Percentiles rank a stretch among this genome's conserved stretches.
Conservation (phyloP, 78 protist species). For the Chrysochromulina tobinii region DNA sequence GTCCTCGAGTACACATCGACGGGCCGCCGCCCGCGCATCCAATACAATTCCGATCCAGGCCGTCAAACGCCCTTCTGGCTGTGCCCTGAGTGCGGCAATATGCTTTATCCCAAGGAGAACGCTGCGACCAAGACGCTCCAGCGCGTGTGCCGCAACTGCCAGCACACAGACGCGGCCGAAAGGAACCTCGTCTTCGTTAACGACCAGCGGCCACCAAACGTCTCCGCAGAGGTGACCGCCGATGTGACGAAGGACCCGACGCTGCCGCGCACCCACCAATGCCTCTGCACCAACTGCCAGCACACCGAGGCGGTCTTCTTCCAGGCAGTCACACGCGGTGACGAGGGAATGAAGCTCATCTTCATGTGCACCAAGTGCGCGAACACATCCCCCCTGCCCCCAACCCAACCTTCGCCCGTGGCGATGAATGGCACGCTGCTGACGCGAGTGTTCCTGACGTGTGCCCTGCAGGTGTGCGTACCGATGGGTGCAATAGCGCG, state of each 20-base stretch:
- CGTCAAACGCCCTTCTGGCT: constrained; percentile 11
- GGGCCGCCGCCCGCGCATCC: too few relatives aligned
- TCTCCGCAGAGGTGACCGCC: neutral
- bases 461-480: too few relatives aligned
- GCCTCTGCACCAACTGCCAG: neutral
- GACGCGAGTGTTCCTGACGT: too few relatives aligned
- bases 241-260: neutral
- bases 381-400: too few relatives aligned
- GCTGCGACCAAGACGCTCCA: neutral
- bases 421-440: too few relatives aligned
- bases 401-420: too few relatives aligned
- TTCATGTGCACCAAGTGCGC: neutral
- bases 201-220: neutral
- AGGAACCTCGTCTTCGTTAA: neutral
- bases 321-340: neutral
- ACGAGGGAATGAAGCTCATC: constrained; percentile 27
- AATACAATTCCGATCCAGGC: neutral
- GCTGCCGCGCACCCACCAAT: neutral
- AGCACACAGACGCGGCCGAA: neutral
- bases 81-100: constrained; percentile 17
- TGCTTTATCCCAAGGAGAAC: constrained; percentile 9
- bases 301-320: constrained; percentile 6
- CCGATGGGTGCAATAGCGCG: too few relatives aligned
- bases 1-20: too few relatives aligned
- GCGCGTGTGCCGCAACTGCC: constrained; percentile 7